Evolutionary conservation across 306 rosid species (phyloP).

Genomic region (Adenanthera pavonina): DNA sequence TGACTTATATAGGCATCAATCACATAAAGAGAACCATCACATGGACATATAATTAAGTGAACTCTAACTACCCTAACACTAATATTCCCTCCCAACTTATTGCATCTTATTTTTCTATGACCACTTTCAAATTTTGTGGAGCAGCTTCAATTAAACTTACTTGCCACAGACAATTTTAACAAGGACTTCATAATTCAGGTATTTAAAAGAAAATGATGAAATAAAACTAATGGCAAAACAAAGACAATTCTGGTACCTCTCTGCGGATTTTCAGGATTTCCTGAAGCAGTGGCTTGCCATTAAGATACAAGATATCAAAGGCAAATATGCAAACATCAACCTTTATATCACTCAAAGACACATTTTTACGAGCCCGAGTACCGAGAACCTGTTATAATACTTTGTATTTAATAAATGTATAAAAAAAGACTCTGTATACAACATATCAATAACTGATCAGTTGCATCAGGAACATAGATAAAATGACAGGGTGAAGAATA

Average conservation of each 20-base stretch:
- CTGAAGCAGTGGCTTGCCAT: slow-evolving; percentile 80
- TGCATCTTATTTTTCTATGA: neutral
- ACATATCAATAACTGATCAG: slow-evolving; percentile 24
- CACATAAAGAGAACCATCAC: too few species aligned
- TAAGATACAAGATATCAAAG: slow-evolving; percentile 84
- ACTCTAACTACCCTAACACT: neutral
- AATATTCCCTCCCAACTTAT: neutral
- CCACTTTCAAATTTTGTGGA: slow-evolving; percentile 1
- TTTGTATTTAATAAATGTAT: slow-evolving; percentile 36
- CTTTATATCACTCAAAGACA: slow-evolving; percentile 68
- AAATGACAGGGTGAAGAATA: neutral
- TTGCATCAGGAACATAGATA: slow-evolving; percentile 15
- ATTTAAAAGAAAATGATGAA: slow-evolving; percentile 15
- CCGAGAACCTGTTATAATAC: slow-evolving; percentile 74
- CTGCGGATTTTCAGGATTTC: slow-evolving; percentile 79
- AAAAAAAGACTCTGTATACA: slow-evolving; percentile 19
- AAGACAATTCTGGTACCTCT: slow-evolving; percentile 61
- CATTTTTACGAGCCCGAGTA: slow-evolving; percentile 96
- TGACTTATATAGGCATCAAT: too few species aligned
- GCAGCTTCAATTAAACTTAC: slow-evolving; percentile 27
- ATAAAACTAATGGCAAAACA: slow-evolving; percentile 31
- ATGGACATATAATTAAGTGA: too few species aligned
- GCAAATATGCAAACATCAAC: slow-evolving; percentile 85
- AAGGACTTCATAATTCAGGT: slow-evolving; percentile 1
- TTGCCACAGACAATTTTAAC: slow-evolving; percentile 9